Base-by-base conservation (phyloP, 2,329 filamentous ascomycete genomes). In the Nectriaceae sp. region DNA sequence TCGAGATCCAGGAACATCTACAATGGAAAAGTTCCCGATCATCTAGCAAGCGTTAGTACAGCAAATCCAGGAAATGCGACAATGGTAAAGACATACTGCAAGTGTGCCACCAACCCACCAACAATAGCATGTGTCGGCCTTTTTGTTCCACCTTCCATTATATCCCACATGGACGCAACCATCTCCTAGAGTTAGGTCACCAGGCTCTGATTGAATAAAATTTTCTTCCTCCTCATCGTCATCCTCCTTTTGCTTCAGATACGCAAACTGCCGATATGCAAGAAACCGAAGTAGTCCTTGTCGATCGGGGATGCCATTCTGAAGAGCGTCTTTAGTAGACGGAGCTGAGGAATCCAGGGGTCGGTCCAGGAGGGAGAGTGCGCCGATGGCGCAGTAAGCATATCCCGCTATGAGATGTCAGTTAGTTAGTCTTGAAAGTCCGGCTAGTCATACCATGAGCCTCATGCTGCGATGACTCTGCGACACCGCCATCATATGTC, bases 81-180 rank as follows among this genome's bases (percentile, higher is more conserved):
- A 29, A 13, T 29, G 24, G n/a, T n/a, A n/a, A n/a, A n/a, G 16
- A 42, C 69, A 52, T 62, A 78, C 74, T 44, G 65, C 60, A 1
- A 83, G 65, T 1, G 90, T 83, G 2, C 83, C 90, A 4, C 80
- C 79, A 1, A 89, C 90, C 94, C 94, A 99, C 77, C 93, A 99
- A 19, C 84, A 87, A 69, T 99, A 99, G 71, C 94, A 99, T 1
- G 94, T 97, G 70, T 99, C 94, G 10, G 89, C 88, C 40, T 86
- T 79, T 69, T 99, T 99, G 73, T 96, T 97, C 65, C 83, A 85
- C 42, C 94, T 84, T 21, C 94, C 94, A 62, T 95, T 96, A 71
- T 95, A 91, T 10, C 92, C 94, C 2, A 90, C 79, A 62, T 79
- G 80, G 10, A 73, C 69, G 18, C 54, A 63, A 3, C 40, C 50